Conservation (phyloP, 2,329 filamentous ascomycete genomes). For the Phyllosticta citriasiana region DNA sequence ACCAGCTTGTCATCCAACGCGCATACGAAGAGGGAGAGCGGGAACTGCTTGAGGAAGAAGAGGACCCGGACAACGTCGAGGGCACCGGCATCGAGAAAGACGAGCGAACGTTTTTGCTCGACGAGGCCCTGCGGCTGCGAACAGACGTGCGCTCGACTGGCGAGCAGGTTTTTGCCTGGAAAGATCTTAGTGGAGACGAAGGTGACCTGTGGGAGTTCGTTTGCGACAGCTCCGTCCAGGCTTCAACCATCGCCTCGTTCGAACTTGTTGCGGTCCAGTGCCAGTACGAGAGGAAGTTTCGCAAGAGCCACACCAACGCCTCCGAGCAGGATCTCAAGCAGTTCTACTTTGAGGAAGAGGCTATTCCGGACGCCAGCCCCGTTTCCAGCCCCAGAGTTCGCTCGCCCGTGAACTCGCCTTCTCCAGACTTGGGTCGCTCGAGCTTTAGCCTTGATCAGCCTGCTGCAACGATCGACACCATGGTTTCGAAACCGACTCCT, state of each 20-base stretch:
- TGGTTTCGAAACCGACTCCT: conserved; percentile 15
- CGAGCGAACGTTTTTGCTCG: conserved; percentile 95
- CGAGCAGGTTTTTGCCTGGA: conserved; percentile 86
- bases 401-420: conserved; percentile 26
- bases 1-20: conserved; percentile 90
- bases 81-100: conserved; percentile 73
- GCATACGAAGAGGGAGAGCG: conserved; percentile 97
- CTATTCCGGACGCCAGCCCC: conserved; percentile 51
- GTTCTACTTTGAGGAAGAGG: conserved; percentile 65
- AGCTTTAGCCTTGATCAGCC: conserved; percentile 9
- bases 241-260: conserved; percentile 68
- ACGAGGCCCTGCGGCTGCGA: conserved; percentile 80
- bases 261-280: conserved; percentile 78
- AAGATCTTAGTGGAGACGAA: conserved; percentile 83
- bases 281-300: conserved; percentile 95
- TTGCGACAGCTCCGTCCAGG: conserved; percentile 64
- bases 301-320: conserved; percentile 67
- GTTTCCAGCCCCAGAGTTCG: conserved; percentile 37
- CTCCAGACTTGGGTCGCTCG: conserved; percentile 18
- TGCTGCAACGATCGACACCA: conserved; percentile 4
- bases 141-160: conserved; percentile 70
- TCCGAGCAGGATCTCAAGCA: conserved; percentile 71
- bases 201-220: conserved; percentile 98
- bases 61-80: conserved; percentile 67
- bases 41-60: conserved; percentile 78